Evolutionary conservation across 192 early-diverging fungal genomes (phyloP).

Genomic region (Dissophora ornata): DNA sequence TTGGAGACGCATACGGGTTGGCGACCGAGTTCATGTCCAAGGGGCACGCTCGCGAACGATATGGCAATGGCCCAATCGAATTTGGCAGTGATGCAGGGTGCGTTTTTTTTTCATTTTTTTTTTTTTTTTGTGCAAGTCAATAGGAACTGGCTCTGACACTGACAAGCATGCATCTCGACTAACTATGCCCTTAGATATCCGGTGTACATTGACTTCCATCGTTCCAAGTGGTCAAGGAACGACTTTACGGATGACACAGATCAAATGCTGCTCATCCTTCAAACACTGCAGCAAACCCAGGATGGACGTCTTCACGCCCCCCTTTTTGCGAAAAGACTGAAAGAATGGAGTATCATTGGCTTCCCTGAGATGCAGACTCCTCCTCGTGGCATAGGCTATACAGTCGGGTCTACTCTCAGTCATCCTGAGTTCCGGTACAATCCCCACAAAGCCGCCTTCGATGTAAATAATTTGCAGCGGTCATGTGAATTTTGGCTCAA

Average conservation of each 20-base stretch:
- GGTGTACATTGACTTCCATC: conserved; percentile 55
- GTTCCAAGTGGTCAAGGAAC: conserved; percentile 53
- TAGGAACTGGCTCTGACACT: too few relatives aligned
- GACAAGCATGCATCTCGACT: too few relatives aligned
- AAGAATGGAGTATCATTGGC: conserved; percentile 65
- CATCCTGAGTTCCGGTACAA: conserved; percentile 59
- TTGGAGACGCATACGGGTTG: conserved; percentile 73
- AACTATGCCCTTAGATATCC: too few relatives aligned
- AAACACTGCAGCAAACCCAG: conserved; percentile 58
- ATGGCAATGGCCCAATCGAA: conserved; percentile 68
- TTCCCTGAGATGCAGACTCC: conserved; percentile 64
- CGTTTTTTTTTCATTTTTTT: too few relatives aligned
- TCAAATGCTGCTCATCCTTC: conserved; percentile 67
- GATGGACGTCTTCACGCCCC: conserved; percentile 60
- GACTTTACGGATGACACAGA: conserved; percentile 68
- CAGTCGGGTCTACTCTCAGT: conserved; percentile 58
- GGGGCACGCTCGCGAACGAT: conserved; percentile 48
- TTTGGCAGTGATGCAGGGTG: conserved; percentile 64
- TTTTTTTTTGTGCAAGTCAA: too few relatives aligned
- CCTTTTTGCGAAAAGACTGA: conserved; percentile 63
- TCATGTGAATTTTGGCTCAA: too few relatives aligned
- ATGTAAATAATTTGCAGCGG: conserved; percentile 18
- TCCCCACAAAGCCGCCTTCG: conserved; percentile 59
- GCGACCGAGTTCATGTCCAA: conserved; percentile 73
- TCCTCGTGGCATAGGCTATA: conserved; percentile 66